phyloP scores from a whole-genome alignment of 1,284 basidiomycete species.

The Fistulina hepatica region DNA sequence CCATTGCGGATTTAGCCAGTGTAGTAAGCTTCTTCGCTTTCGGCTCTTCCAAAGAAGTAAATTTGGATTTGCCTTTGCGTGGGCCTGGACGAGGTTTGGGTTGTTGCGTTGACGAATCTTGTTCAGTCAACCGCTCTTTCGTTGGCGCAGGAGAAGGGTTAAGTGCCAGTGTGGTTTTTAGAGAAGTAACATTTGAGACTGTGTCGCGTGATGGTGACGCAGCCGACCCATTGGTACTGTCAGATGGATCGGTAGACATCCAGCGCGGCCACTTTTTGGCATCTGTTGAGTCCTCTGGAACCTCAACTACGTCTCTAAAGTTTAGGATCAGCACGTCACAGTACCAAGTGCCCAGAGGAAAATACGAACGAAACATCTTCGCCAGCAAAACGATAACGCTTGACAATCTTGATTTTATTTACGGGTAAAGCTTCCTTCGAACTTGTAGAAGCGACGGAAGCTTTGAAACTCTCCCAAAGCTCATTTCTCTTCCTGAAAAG shows the following conservation, averaged over 20 bases:
- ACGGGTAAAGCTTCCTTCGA: background rate
- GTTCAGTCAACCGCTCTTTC: conserved; percentile 4
- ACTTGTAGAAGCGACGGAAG: too few relatives aligned
- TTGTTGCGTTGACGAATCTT: conserved; percentile 12
- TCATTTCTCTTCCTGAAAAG: too few relatives aligned
- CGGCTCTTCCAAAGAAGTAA: conserved; percentile 37
- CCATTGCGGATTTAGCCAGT: conserved; percentile 73
- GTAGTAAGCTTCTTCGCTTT: conserved; percentile 70
- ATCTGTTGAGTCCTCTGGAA: conserved; percentile 58
- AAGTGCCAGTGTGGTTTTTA: conserved; percentile 7
- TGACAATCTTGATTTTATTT: background rate
- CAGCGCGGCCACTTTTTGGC: conserved; percentile 63
- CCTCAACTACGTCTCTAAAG: conserved; percentile 58
- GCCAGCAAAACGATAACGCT: background rate
- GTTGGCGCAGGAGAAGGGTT: conserved; percentile 7
- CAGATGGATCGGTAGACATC: conserved; percentile 22
- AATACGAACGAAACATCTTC: background rate
- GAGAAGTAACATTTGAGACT: conserved; percentile 8
- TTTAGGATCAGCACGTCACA: conserved; percentile 5
- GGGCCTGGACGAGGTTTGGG: conserved; percentile 43
- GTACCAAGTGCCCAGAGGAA: background rate
- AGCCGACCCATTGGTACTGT: conserved; percentile 5
- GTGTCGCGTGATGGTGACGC: conserved; percentile 9
- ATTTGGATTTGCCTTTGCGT: conserved; percentile 47
- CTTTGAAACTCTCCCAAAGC: too few relatives aligned